Conservation (phyloP, 495 filamentous ascomycete genomes). For the Geoglossum glabrum region DNA sequence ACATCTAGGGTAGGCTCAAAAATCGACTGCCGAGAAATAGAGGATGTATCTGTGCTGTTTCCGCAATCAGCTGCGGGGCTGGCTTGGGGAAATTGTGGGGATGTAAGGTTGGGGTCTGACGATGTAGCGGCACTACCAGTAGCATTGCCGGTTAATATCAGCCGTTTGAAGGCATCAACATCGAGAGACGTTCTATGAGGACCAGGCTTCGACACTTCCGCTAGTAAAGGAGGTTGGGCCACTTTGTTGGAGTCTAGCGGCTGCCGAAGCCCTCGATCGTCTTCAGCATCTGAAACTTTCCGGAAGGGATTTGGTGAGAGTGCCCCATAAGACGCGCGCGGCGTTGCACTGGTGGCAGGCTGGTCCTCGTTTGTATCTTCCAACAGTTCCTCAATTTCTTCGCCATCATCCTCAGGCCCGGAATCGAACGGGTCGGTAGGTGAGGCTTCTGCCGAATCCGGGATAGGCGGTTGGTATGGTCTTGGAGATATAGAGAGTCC, state of each 20-base stretch:
- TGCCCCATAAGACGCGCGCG: not conserved
- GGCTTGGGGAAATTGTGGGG: constrained; percentile 3
- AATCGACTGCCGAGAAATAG: constrained; percentile 26
- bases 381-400: not conserved
- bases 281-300: constrained; percentile 19
- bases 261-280: constrained; percentile 20
- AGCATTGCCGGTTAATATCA: constrained; percentile 38
- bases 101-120: constrained; percentile 5
- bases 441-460: not conserved
- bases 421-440: not conserved
- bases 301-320: constrained; percentile 30
- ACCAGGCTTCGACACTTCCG: not conserved
- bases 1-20: constrained; percentile 17
- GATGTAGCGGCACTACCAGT: constrained; percentile 9
- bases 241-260: not conserved
- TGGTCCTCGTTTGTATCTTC: not conserved
- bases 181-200: constrained; percentile 27
- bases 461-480: not conserved
- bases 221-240: not conserved
- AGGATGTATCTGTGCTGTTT: constrained; percentile 27
- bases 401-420: not conserved
- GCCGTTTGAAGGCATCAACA: constrained; percentile 39
- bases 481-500: not conserved
- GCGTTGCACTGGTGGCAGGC: not conserved
- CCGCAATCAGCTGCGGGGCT: constrained; percentile 1